Base-by-base conservation (phyloP, 2,329 filamentous ascomycete genomes). In the Aspergillus sergii region DNA sequence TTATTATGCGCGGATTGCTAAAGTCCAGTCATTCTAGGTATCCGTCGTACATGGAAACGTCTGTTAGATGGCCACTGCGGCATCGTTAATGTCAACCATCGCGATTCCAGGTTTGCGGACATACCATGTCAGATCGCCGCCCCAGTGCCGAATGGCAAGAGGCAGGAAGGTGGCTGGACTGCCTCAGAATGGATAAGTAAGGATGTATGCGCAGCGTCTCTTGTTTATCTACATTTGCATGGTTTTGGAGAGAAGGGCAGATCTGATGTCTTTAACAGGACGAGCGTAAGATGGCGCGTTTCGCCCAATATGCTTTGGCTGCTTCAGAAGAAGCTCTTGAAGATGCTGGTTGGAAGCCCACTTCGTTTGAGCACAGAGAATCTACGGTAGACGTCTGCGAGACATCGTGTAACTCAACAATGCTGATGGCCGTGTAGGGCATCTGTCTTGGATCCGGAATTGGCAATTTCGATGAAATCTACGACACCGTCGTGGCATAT, bases 371-470 rank as follows among this genome's bases (percentile, higher is more conserved):
- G 28, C 87, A 94, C 62, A 84, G 86, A 28, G 91, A 96, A 73
- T 84, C 85, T 60, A 96, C 94, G 0, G 86, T 88, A 78, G 58
- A 78, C 66, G 32, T 30, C n/a, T 55, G 6, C 51, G 43, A n/a
- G 6, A 32, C 36, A 60, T 6, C 39, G 53, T 28, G n/a, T 50
- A 32, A 19, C 23, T 62, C 41, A 2, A 21, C 1, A 21, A 19
- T 55, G 23, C 14, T 50, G 64, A 72, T 43, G 66, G 50, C 16
- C n/a, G 8, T 14, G 50, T 63, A 87, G 86, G 95, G 95, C 0
- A 91, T 99, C 1, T 97, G 94, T 72, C 84, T 99, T 46, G 95
- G 95, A 2, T 98, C 94, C 68, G 95, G 95, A 1, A 97, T 99
- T 71, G 95, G 95, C 19, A 97, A 95, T 72, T 85, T 99, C 45